A percentile compares a stretch with the other conserved stretches of the same genome.
phyloP scores from a whole-genome alignment of 768 basidiomycete species.

The Phanerochaete sordida region DNA sequence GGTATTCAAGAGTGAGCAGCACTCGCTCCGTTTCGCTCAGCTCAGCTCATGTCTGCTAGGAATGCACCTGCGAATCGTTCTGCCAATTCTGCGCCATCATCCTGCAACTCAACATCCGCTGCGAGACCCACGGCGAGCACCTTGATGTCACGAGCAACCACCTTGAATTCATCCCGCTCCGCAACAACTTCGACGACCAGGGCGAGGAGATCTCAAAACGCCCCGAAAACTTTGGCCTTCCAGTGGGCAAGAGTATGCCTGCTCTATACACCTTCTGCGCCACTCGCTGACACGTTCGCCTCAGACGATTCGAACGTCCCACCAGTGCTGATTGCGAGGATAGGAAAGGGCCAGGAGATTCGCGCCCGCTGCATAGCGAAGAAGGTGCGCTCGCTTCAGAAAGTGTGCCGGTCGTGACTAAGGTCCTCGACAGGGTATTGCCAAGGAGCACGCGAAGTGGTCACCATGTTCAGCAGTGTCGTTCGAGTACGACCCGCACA shows the following conservation, averaged over 20 bases:
- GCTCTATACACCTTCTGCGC: constrained; percentile 3
- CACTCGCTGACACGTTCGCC: not conserved
- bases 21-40: not conserved
- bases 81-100: constrained; percentile 87
- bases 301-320: constrained; percentile 56
- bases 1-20: constrained; percentile 62
- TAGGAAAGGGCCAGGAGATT: constrained; percentile 92
- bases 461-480: constrained; percentile 92
- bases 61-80: constrained; percentile 83
- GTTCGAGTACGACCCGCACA: constrained; percentile 98
- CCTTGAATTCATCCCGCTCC: constrained; percentile 57
- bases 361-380: constrained; percentile 84
- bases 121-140: constrained; percentile 60
- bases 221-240: constrained; percentile 70
- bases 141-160: constrained; percentile 87
- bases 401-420: not conserved
- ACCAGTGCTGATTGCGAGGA: constrained; percentile 86
- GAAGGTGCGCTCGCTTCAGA: constrained; percentile 55
- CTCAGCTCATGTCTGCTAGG: constrained; percentile 42
- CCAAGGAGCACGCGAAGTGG: constrained; percentile 99
- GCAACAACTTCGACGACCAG: constrained; percentile 38
- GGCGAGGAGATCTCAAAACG: constrained; percentile 78
- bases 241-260: constrained; percentile 76
- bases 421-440: constrained; percentile 66
- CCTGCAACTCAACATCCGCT: constrained; percentile 73